Conservation (phyloP, 2,329 filamentous ascomycete species). For the Sporothrix dimorphospora region DNA sequence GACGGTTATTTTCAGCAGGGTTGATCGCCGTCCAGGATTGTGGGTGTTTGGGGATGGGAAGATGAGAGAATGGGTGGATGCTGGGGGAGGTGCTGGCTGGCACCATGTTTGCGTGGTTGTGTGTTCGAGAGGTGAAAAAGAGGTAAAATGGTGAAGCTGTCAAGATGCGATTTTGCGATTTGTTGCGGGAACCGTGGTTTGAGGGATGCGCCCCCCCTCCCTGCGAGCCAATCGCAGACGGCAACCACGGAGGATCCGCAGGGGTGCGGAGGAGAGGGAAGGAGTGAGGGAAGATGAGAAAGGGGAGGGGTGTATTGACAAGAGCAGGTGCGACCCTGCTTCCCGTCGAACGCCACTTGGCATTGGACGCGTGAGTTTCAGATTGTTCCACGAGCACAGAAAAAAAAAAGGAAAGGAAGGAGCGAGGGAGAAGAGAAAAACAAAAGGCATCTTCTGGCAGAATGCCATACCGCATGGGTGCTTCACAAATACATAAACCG, state of each 20-base stretch:
- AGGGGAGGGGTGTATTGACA: conserved; percentile 11
- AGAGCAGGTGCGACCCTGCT: neutral
- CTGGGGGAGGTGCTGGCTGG: conserved; percentile 14
- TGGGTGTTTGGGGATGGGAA: neutral
- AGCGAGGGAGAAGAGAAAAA: neutral
- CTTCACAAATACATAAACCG: neutral
- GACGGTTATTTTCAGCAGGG: conserved; percentile 49
- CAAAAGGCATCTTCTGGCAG: neutral
- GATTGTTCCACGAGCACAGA: conserved; percentile 27
- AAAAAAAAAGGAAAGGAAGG: conserved; percentile 1
- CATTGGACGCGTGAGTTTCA: conserved; percentile 28
- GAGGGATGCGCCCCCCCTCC: conserved; percentile 1
- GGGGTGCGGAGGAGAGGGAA: neutral
- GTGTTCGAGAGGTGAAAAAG: neutral
- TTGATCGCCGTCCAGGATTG: conserved; percentile 49
- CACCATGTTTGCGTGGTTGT: conserved; percentile 19
- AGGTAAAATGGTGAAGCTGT: neutral
- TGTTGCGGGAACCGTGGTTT: conserved; percentile 23
- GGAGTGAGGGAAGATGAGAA: conserved; percentile 21
- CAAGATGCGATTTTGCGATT: conserved; percentile 21
- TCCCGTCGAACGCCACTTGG: conserved; percentile 1
- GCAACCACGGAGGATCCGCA: conserved; percentile 24
- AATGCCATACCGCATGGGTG: neutral
- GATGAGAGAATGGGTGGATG: neutral
- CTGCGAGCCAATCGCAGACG: conserved; percentile 15